Conservation (phyloP, 2,329 filamentous ascomycete species). For the Penicillium sp. region DNA sequence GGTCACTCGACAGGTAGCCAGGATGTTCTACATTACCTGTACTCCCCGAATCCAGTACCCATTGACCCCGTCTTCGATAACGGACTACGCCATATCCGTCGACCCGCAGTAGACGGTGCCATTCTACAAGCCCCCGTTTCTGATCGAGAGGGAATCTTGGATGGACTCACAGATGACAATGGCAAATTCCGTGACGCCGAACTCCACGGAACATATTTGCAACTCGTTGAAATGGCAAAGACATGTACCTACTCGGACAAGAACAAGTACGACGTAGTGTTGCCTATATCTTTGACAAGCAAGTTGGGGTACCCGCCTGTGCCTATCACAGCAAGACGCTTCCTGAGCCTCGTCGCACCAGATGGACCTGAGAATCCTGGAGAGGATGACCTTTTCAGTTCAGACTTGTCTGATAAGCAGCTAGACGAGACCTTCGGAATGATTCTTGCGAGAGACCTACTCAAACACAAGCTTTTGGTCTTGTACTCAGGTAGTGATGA, state of each 20-base stretch:
- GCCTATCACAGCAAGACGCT: constrained; percentile 55
- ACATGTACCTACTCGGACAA: constrained; percentile 17
- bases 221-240: constrained; percentile 33
- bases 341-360: constrained; percentile 53
- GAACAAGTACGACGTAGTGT: constrained; percentile 23
- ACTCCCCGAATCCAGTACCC: constrained; percentile 38
- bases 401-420: constrained; percentile 60
- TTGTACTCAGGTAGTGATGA: constrained; percentile 47
- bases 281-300: constrained; percentile 32
- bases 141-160: constrained; percentile 64
- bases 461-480: constrained; percentile 39
- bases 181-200: constrained; percentile 14
- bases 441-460: constrained; percentile 33
- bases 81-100: constrained; percentile 30
- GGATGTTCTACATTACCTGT: constrained; percentile 63
- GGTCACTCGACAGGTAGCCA: constrained; percentile 68
- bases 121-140: constrained; percentile 78
- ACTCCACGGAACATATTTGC: constrained; percentile 25
- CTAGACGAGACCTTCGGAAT: constrained; percentile 63
- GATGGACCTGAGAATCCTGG: constrained; percentile 55
- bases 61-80: constrained; percentile 24
- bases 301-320: constrained; percentile 31
- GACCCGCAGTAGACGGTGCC: constrained; percentile 63
- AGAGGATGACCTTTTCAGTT: constrained; percentile 86
- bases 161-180: constrained; percentile 20